Conservation (phyloP, 352 stramenopile species). For the Globisporangium nagaii region DNA sequence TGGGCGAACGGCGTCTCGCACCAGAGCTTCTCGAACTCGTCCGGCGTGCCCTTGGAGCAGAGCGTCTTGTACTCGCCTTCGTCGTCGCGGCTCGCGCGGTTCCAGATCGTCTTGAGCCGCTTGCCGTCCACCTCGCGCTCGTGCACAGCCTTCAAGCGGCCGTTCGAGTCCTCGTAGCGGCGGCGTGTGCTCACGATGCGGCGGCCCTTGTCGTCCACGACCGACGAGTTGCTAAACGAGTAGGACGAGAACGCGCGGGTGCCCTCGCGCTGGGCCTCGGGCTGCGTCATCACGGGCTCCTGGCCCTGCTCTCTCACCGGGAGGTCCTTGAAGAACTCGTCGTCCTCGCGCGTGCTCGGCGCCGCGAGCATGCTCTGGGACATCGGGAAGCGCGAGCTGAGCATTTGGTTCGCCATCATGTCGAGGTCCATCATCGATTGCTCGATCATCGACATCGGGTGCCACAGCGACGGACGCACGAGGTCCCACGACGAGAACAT, state of each 20-base stretch:
- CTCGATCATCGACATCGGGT: conserved; percentile 77
- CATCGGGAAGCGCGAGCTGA: conserved; percentile 11
- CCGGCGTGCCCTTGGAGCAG: conserved; percentile 40
- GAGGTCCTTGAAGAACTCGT: conserved; percentile 83
- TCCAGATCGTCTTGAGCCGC: conserved; percentile 75
- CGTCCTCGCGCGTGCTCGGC: conserved; percentile 10
- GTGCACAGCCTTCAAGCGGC: conserved; percentile 76
- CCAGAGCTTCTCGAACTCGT: conserved; percentile 79
- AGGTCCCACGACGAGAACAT: conserved; percentile 5
- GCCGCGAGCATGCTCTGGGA: conserved; percentile 4
- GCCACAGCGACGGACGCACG: conserved; percentile 45
- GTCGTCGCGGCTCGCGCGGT: conserved; percentile 48
- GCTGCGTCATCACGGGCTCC: conserved; percentile 11
- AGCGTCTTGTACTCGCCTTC: conserved; percentile 60
- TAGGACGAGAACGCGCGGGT: conserved; percentile 63
- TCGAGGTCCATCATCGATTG: conserved; percentile 78
- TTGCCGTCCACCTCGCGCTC: conserved; percentile 64
- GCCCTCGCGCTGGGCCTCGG: conserved; percentile 20
- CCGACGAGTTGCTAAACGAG: conserved; percentile 68
- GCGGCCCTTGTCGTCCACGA: conserved; percentile 61
- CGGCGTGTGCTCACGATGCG: conserved; percentile 64
- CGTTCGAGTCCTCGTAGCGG: conserved; percentile 79
- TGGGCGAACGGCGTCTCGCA: conserved; percentile 62
- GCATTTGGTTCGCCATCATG: conserved; percentile 37
- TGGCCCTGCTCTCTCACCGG: conserved; percentile 27